Evolutionary conservation across 768 basidiomycete genomes (phyloP).

Genomic region (Phlebiopsis flavidoalba): DNA sequence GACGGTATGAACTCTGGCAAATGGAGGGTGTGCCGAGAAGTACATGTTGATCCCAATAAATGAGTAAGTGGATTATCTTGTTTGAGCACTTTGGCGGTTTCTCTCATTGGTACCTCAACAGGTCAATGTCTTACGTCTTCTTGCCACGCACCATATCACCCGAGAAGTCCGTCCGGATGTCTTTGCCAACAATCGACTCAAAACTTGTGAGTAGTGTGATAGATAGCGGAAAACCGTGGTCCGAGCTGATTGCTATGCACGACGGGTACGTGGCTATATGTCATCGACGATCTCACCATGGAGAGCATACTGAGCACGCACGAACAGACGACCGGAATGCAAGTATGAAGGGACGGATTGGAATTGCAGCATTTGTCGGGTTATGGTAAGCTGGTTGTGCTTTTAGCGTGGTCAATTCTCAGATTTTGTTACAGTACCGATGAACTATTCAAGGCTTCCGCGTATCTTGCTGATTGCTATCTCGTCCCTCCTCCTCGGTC

Average conservation of each 20-base stretch:
- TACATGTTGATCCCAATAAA: slow-evolving; percentile 34
- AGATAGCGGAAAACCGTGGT: slow-evolving; percentile 58
- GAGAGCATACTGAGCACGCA: too few relatives aligned
- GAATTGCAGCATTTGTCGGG: slow-evolving; percentile 66
- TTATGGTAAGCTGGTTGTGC: slow-evolving; percentile 43
- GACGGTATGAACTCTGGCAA: slow-evolving; percentile 29
- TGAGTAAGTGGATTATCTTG: slow-evolving; percentile 35
- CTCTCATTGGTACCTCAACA: slow-evolving; percentile 19
- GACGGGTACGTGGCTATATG: slow-evolving; percentile 40
- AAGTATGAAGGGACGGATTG: slow-evolving; percentile 67
- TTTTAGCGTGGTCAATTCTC: background rate
- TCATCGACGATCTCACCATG: background rate
- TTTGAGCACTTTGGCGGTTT: background rate
- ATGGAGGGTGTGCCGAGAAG: slow-evolving; percentile 9
- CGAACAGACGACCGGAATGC: slow-evolving; percentile 44
- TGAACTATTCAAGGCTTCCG: slow-evolving; percentile 71
- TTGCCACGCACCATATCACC: slow-evolving; percentile 76
- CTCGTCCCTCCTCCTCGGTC: slow-evolving; percentile 14
- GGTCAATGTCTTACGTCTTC: slow-evolving; percentile 70
- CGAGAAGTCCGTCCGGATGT: slow-evolving; percentile 65
- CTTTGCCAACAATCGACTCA: slow-evolving; percentile 71
- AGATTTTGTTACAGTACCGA: slow-evolving; percentile 46
- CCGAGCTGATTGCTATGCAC: slow-evolving; percentile 33
- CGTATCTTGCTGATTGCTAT: slow-evolving; percentile 63
- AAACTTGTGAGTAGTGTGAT: slow-evolving; percentile 60